Conservation (phyloP, 148 eudicot species). For the Rhododendron henanense region DNA sequence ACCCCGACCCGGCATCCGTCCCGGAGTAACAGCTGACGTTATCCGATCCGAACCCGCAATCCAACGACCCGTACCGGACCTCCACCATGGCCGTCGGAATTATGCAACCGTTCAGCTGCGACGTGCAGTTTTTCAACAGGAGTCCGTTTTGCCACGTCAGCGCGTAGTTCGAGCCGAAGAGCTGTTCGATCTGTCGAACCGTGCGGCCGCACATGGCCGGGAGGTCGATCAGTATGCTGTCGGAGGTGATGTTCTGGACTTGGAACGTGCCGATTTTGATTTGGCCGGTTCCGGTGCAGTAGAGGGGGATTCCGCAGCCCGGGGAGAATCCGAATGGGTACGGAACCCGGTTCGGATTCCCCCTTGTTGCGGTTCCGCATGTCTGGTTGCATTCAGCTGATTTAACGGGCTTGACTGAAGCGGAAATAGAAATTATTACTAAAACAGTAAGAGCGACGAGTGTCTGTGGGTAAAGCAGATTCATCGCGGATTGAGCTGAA, state of each 20-base stretch:
- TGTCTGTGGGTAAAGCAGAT: not conserved
- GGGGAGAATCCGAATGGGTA: constrained; percentile 75
- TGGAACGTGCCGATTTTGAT: constrained; percentile 23
- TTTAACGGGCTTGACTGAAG: not conserved
- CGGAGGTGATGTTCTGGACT: constrained; percentile 40
- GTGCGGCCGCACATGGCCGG: constrained; percentile 52
- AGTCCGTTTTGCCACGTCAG: constrained; percentile 42
- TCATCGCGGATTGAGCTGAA: not conserved
- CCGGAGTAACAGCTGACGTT: constrained; percentile 43
- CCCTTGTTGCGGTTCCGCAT: constrained; percentile 21
- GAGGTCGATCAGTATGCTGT: constrained; percentile 29
- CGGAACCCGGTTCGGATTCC: constrained; percentile 13
- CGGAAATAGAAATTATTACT: not conserved
- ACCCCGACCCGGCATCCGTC: not conserved
- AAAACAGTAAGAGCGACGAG: not conserved
- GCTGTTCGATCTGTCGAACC: constrained; percentile 1
- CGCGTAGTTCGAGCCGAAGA: constrained; percentile 41
- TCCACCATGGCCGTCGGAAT: constrained; percentile 31
- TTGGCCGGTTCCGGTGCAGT: constrained; percentile 28
- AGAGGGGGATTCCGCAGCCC: constrained; percentile 40
- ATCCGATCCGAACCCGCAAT: constrained; percentile 13
- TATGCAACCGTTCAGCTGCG: constrained; percentile 24
- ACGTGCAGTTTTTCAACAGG: constrained; percentile 38
- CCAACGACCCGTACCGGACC: constrained; percentile 9
- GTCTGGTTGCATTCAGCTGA: constrained; percentile 23